Evolutionary conservation across 192 early-diverging fungal species (phyloP).

Genomic region (Gryganskiella cystojenkinii): DNA sequence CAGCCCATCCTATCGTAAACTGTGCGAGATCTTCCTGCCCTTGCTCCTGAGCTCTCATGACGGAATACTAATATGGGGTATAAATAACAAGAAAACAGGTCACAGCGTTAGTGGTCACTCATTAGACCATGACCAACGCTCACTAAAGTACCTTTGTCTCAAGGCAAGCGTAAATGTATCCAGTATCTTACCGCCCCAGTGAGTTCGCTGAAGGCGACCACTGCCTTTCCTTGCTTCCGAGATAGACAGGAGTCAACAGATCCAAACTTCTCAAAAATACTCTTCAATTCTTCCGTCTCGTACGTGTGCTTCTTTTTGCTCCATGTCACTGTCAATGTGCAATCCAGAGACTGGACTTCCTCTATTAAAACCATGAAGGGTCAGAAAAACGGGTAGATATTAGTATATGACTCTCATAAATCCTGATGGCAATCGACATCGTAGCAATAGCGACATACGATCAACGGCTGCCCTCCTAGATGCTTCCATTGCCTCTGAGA

Average conservation of each 20-base stretch:
- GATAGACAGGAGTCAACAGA: slow-evolving; percentile 54
- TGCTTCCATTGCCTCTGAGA: slow-evolving; percentile 13
- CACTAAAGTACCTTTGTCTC: too few species aligned
- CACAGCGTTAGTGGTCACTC: too few species aligned
- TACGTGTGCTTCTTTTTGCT: slow-evolving; percentile 58
- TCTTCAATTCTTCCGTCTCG: slow-evolving; percentile 33
- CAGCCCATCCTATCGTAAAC: slow-evolving; percentile 61
- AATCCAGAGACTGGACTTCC: slow-evolving; percentile 54
- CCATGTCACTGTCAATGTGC: slow-evolving; percentile 61
- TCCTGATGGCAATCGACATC: not conserved
- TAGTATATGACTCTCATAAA: not conserved
- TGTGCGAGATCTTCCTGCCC: slow-evolving; percentile 29
- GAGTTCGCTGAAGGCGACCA: slow-evolving; percentile 57
- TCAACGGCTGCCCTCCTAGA: slow-evolving; percentile 16
- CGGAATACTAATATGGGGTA: slow-evolving; percentile 52
- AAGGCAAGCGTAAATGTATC: too few species aligned
- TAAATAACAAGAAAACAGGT: not conserved
- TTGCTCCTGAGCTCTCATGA: slow-evolving; percentile 49
- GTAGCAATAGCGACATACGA: slow-evolving; percentile 6
- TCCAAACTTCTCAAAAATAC: slow-evolving; percentile 52
- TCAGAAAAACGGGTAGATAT: not conserved
- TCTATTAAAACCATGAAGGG: not conserved
- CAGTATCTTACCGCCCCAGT: slow-evolving; percentile 63
- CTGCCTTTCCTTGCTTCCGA: slow-evolving; percentile 52
- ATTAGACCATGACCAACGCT: too few species aligned